Conservation (phyloP, 2,329 filamentous ascomycete genomes). For the Calonectria ilicicola region DNA sequence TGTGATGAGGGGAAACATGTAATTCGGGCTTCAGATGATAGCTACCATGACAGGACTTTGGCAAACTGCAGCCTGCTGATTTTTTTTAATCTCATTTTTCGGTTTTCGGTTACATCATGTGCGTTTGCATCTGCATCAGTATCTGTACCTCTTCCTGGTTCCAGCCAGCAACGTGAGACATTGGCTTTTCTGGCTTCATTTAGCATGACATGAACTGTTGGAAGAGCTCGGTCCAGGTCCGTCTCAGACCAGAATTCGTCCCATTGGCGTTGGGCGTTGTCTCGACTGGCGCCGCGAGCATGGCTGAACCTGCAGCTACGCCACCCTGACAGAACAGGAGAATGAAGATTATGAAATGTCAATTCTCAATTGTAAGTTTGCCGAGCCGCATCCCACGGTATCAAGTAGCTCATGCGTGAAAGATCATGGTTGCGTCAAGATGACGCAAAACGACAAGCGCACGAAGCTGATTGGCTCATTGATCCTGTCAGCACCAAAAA, state of each 20-base stretch:
- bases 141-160: background rate
- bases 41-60: background rate
- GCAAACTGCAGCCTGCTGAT: background rate
- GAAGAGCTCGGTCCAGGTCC: background rate
- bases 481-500: background rate
- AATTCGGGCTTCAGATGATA: background rate
- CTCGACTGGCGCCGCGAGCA: background rate
- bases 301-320: background rate
- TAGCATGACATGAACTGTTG: background rate
- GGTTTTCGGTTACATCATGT: background rate
- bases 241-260: background rate
- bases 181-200: background rate
- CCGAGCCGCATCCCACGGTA: conserved; percentile 4
- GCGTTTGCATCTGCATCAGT: background rate
- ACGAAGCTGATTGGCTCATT: background rate
- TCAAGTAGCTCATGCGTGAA: background rate
- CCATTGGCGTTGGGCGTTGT: background rate
- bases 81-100: no score
- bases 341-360: conserved; percentile 1
- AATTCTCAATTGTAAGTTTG: conserved; percentile 1
- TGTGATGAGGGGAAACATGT: background rate
- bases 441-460: background rate
- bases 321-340: background rate
- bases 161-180: background rate
- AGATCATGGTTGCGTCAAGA: background rate